Evolutionary conservation across 768 basidiomycete species (phyloP), one percentile per base, ranked within the genome.

Genomic region (Dacryopinax primogenitus): DNA sequence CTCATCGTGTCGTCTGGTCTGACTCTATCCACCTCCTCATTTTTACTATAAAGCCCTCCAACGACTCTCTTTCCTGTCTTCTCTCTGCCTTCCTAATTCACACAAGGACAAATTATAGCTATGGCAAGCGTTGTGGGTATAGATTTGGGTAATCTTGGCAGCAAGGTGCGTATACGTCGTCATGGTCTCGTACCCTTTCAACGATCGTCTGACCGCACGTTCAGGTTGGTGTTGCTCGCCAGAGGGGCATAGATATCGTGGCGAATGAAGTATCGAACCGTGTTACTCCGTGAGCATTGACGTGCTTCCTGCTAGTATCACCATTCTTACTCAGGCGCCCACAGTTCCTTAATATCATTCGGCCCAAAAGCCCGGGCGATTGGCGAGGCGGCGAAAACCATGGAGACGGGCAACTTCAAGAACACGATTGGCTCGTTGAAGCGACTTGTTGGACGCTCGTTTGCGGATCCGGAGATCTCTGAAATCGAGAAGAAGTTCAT

Each of bases 211-310:
- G 63, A 37, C 51, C 33, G 7, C 30, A 26, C 35, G 44, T 58
- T 74, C 63, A 90, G 91, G 93, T 97, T 74, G 93, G 93, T 79
- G 93, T 95, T 69, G 93, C 93, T 21, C 83, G 93, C 77, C 87
- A 90, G 78, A 83, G 91, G 73, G 95, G 95, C 70, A 95, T 99
- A 79, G 95, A 99, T 82, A 93, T 99, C 77, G 95, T 99, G 79
- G 81, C 85, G 67, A 99, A 99, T 76, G 95, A 99, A 75, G 92
- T 94, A 67, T 97, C 94, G 16, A 97, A 97, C 81, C 88, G 96
- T 64, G 84, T 87, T 16, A 98, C 94, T 28, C 95, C 95, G 92
- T 97, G 68, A 73, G 92, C 83, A 7, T 41, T 47, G 41, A 28
- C 30, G 1, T 26, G 16, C 64, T n/a, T 62, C 32, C 37, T 9